These are phyloP conservation scores for Diphasiastrum complanatum DNA, from an alignment of 83 land plant species.

Conservation along the genomic window DNA sequence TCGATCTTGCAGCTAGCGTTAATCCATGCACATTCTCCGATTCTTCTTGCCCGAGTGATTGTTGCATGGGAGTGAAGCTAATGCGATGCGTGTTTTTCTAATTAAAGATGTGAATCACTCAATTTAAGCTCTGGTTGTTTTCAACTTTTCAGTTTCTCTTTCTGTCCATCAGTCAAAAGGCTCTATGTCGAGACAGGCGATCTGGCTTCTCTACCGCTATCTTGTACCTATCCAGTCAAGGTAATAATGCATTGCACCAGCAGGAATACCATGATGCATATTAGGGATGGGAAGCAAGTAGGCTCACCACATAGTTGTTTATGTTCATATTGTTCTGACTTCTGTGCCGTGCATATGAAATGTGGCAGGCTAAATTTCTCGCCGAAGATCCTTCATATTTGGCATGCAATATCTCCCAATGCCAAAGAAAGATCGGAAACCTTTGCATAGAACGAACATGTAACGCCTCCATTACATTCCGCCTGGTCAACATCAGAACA, in stretches of 20 bases:
- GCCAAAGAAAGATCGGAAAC: slow-evolving; percentile 20
- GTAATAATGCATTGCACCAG: slow-evolving; percentile 15
- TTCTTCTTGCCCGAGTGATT: neutral
- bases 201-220: slow-evolving; percentile 32
- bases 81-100: neutral
- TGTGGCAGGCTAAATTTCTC: slow-evolving; percentile 55
- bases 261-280: neutral
- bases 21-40: neutral
- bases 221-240: slow-evolving; percentile 70
- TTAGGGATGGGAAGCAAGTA: neutral
- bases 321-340: neutral
- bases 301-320: neutral
- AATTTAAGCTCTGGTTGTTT: neutral
- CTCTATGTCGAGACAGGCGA: slow-evolving; percentile 54
- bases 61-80: too few species aligned
- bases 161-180: slow-evolving; percentile 22
- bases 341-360: neutral
- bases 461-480: slow-evolving; percentile 54
- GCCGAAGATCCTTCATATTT: slow-evolving; percentile 56
- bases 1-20: neutral
- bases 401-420: slow-evolving; percentile 32
- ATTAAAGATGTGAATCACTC: slow-evolving; percentile 18
- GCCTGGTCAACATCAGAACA: slow-evolving; percentile 72
- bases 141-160: slow-evolving; percentile 24
- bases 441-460: slow-evolving; percentile 47